These are phyloP conservation scores for Vanrija pseudolonga DNA, from an alignment of 1,284 basidiomycete species.

Conservation along the genomic window DNA sequence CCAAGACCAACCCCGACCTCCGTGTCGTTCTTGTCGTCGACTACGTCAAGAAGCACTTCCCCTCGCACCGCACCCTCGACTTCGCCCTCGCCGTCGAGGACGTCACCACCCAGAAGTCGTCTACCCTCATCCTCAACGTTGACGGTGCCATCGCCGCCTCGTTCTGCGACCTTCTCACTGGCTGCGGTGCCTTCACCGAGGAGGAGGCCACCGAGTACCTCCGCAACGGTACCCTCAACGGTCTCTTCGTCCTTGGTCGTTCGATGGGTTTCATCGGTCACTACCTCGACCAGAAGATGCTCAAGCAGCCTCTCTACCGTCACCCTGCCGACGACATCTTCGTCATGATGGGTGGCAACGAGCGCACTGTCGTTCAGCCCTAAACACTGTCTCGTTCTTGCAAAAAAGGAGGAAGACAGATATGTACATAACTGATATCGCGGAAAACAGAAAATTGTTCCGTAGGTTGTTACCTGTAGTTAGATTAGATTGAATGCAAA, in stretches of 20 bases:
- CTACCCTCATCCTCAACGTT: slow-evolving; percentile 89
- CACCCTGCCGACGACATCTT: slow-evolving; percentile 19
- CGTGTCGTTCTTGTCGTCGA: slow-evolving; percentile 98
- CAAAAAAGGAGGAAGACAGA: too few species aligned
- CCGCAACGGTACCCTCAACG: slow-evolving; percentile 73
- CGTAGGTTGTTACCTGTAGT: too few species aligned
- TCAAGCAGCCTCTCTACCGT: slow-evolving; percentile 86
- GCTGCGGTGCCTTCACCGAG: slow-evolving; percentile 88
- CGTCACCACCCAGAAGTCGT: slow-evolving; percentile 97
- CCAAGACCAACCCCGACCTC: slow-evolving; percentile 92
- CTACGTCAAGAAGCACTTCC: slow-evolving; percentile 94
- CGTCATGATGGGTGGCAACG: slow-evolving; percentile 5
- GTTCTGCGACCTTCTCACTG: slow-evolving; percentile 92
- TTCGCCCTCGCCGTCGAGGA: slow-evolving; percentile 98
- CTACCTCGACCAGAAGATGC: slow-evolving; percentile 77
- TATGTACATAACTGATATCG: too few species aligned
- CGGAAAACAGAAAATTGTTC: too few species aligned
- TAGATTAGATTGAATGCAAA: too few species aligned
- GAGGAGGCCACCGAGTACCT: slow-evolving; percentile 98
- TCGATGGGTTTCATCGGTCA: slow-evolving; percentile 81
- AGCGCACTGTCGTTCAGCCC: slow-evolving; percentile 4
- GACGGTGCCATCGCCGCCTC: slow-evolving; percentile 97
- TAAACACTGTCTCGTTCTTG: neutral
- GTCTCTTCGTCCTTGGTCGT: slow-evolving; percentile 93
- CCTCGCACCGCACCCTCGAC: slow-evolving; percentile 81